Evolutionary conservation across 805 yeast genomes (phyloP).

Genomic region (Yueomyces sinensis): DNA sequence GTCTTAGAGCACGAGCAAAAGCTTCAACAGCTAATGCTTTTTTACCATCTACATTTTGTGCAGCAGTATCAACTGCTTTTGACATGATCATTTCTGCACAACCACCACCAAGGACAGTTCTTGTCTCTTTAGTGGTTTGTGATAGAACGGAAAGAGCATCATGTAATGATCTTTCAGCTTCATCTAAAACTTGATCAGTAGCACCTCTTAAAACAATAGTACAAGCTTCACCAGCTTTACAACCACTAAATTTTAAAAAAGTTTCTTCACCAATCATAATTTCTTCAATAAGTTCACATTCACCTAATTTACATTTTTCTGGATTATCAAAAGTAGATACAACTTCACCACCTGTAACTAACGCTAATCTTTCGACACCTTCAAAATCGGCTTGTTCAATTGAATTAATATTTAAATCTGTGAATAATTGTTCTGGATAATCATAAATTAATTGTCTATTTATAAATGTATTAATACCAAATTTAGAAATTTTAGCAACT

Average conservation of each 20-base stretch:
- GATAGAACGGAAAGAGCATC: constrained; percentile 93
- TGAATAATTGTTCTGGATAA: constrained; percentile 91
- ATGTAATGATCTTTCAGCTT: constrained; percentile 92
- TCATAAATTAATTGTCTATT: constrained; percentile 95
- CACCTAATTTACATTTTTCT: constrained; percentile 71
- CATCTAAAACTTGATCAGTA: constrained; percentile 90
- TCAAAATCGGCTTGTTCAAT: constrained; percentile 98
- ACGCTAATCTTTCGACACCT: constrained; percentile 91
- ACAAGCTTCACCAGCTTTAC: constrained; percentile 91
- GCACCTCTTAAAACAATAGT: constrained; percentile 94
- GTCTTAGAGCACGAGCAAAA: constrained; percentile 87
- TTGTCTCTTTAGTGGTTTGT: constrained; percentile 85
- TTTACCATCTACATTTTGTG: constrained; percentile 87
- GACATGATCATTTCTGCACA: constrained; percentile 95
- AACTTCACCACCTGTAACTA: constrained; percentile 97
- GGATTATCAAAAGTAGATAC: constrained; percentile 93
- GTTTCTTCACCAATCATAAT: constrained; percentile 85
- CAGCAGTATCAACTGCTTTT: constrained; percentile 85
- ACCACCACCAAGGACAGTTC: constrained; percentile 91
- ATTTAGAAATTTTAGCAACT: constrained; percentile 78
- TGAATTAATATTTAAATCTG: constrained; percentile 77
- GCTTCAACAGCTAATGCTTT: constrained; percentile 89
- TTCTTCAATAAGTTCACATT: constrained; percentile 85
- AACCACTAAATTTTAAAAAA: constrained; percentile 89
- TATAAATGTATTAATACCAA: constrained; percentile 79